Conservation (phyloP, 2,329 filamentous ascomycete genomes). For the Trichoderma harzianum region DNA sequence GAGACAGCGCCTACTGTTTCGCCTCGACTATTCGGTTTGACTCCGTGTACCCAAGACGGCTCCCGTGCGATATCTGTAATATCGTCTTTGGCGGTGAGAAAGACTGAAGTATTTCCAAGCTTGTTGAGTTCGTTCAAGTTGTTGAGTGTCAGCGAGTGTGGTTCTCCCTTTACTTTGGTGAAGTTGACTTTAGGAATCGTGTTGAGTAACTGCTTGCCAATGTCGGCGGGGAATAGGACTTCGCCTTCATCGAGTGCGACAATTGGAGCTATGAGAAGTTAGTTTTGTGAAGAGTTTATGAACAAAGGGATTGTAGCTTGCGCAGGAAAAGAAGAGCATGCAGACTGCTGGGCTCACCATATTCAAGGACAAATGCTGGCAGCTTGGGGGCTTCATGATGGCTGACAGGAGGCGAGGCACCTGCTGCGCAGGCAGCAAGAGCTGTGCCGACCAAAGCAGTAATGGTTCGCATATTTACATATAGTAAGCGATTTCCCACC, state of each 20-base stretch:
- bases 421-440: not conserved
- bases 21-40: not conserved
- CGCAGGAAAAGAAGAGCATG: not conserved
- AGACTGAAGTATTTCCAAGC: not conserved
- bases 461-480: not conserved
- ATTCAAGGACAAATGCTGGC: not conserved
- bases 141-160: not conserved
- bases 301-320: no score
- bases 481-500: not conserved
- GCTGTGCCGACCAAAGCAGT: not conserved
- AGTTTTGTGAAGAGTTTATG: not conserved
- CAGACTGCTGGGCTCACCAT: not conserved
- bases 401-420: not conserved
- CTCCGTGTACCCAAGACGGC: not conserved
- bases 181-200: slow-evolving; percentile 1
- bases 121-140: slow-evolving; percentile 8
- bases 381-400: not conserved
- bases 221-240: not conserved
- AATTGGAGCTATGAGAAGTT: not conserved
- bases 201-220: not conserved
- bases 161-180: not conserved
- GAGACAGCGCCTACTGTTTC: not conserved
- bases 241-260: not conserved
- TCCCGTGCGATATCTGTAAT: not conserved
- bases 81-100: not conserved